Evolutionary conservation across 208 protist genomes (phyloP).

Genomic region (Porcisia hertigi): DNA sequence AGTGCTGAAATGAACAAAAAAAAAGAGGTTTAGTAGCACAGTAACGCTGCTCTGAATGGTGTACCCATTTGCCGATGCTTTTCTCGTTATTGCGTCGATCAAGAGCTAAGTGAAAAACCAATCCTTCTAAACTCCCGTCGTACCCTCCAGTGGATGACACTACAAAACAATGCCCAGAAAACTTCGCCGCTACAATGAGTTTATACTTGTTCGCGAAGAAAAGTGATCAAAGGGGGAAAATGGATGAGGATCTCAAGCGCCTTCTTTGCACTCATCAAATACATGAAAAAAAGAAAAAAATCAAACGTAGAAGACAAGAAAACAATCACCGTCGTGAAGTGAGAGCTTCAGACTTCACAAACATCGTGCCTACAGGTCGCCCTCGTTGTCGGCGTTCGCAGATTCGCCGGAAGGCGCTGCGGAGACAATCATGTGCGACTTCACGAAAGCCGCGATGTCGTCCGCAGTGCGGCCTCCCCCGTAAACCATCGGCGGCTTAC

Average conservation of each 20-base stretch:
- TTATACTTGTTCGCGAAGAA: no score
- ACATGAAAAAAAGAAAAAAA: not conserved
- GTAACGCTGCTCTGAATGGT: not conserved
- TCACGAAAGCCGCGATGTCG: constrained; percentile 62
- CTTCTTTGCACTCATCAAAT: not conserved
- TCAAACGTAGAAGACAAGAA: not conserved
- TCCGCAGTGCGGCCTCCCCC: constrained; percentile 67
- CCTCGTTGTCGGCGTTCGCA: constrained; percentile 12
- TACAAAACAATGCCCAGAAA: no score
- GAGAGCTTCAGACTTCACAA: not conserved
- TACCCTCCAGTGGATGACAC: no score
- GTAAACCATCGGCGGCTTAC: constrained; percentile 57
- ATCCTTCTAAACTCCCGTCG: no score
- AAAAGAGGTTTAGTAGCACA: no score
- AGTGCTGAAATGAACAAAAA: not conserved
- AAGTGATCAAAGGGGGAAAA: no score
- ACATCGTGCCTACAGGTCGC: constrained; percentile 30
- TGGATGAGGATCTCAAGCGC: no score
- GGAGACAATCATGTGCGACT: constrained; percentile 31
- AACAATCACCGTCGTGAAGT: not conserved
- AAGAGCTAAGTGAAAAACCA: no score
- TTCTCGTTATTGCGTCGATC: no score
- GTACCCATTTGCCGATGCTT: no score
- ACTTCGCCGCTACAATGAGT: no score
- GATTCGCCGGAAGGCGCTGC: constrained; percentile 7